Percentiles rank a stretch among this genome's conserved stretches.
These are phyloP conservation scores for Cladosporium sp. DNA, from an alignment of 2,329 filamentous ascomycete species.

Conservation along the genomic window DNA sequence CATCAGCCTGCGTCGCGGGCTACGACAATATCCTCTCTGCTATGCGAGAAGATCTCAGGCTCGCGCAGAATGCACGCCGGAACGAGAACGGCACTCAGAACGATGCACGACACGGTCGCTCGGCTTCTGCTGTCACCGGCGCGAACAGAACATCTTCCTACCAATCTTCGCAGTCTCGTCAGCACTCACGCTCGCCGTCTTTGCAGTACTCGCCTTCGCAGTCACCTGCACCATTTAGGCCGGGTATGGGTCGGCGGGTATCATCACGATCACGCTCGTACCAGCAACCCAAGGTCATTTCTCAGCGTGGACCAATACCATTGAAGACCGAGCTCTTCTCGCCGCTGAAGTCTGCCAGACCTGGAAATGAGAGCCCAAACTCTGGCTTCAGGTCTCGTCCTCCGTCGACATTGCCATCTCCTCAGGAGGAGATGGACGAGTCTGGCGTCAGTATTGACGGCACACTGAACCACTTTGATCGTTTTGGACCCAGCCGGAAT, in stretches of 20 bases:
- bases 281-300: conserved; percentile 28
- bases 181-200: conserved; percentile 18
- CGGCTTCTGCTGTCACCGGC: conserved; percentile 3
- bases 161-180: conserved; percentile 12
- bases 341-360: conserved; percentile 26
- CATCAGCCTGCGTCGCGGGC: conserved; percentile 16
- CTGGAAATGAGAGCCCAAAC: neutral
- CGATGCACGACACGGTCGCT: conserved; percentile 1
- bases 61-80: conserved; percentile 2
- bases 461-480: neutral
- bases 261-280: conserved; percentile 28
- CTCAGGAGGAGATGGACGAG: conserved; percentile 5
- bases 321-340: conserved; percentile 33
- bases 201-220: conserved; percentile 16
- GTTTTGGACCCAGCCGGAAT: neutral
- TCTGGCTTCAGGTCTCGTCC: conserved; percentile 4
- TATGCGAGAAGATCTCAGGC: conserved; percentile 32
- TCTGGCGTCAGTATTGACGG: neutral
- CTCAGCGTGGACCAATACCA: conserved; percentile 26
- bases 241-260: conserved; percentile 22
- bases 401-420: neutral
- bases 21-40: conserved; percentile 32
- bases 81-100: conserved; percentile 10
- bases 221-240: conserved; percentile 19
- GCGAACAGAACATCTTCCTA: neutral